A percentile compares a stretch with the other conserved stretches of the same genome.
These are phyloP conservation scores for Aquilaria agallochum DNA, from an alignment of 441 rosid species.

Conservation along the genomic window DNA sequence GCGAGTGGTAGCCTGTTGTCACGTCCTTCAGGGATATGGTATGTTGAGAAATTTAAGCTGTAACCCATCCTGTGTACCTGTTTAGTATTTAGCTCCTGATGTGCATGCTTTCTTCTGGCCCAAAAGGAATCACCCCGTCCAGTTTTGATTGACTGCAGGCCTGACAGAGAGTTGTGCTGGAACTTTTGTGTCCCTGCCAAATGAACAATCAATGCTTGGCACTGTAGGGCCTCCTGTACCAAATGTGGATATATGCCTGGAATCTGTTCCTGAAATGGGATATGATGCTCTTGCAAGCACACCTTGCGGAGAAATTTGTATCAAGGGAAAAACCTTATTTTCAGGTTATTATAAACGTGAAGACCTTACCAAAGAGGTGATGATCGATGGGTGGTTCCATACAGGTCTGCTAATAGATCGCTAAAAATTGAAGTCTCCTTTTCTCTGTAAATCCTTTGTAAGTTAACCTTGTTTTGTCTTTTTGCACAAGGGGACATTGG, in stretches of 20 bases:
- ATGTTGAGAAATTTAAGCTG: constrained; percentile 13
- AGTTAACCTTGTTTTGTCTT: constrained; percentile 10
- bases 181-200: constrained; percentile 88
- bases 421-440: neutral
- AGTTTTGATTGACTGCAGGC: constrained; percentile 39
- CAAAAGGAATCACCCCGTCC: neutral
- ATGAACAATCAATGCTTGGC: constrained; percentile 76
- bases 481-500: constrained; percentile 81
- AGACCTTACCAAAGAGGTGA: constrained; percentile 84
- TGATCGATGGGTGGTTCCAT: constrained; percentile 93
- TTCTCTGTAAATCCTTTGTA: neutral
- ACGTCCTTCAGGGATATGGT: constrained; percentile 99
- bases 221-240: constrained; percentile 97
- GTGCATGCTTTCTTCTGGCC: neutral
- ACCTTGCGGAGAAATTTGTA: constrained; percentile 89
- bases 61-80: neutral
- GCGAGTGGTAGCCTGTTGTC: constrained; percentile 90
- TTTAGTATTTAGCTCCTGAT: neutral
- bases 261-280: constrained; percentile 92
- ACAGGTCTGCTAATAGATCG: constrained; percentile 50
- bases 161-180: constrained; percentile 96
- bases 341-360: constrained; percentile 90
- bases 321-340: constrained; percentile 72
- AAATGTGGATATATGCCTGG: constrained; percentile 79
- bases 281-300: constrained; percentile 79